Evolutionary conservation across 768 basidiomycete genomes (phyloP), one percentile per base, ranked within the genome.

Genomic region (Boletus bicolor): DNA sequence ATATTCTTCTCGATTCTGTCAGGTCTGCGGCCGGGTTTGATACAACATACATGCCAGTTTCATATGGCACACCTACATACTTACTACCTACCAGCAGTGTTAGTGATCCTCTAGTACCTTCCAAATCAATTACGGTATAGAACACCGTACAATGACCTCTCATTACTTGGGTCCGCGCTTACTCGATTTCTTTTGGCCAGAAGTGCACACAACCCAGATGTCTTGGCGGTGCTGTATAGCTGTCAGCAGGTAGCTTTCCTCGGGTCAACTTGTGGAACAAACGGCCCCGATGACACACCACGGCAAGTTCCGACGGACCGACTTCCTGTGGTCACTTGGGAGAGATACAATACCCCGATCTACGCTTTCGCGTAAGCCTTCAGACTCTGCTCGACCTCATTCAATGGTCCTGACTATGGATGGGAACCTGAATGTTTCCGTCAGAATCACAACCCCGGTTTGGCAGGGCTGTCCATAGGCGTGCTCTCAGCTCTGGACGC

Each of bases 1-100:
- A 87, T 64, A 75, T 78, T 21, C 72, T 89, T 45, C 72, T 88
- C 10, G 76, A 86, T 69, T 74, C 85, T 7, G 84, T 87, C 46
- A 51, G 32, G 28, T 30, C 21, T n/a, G 43, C 52, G 32, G n/a
- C 24, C 10, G 41, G 32, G 11, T 43, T 53, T 32, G 32, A 37
- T 37, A 37, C 32, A 15, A 12, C 26, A 26, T 17, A 37, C 14
- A 37, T 7, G 15, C 37, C 37, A 17, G 17, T 15, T 37, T 17
- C 37, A 7, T 17, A 37, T 17, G 15, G 37, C 15, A 37, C 17
- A 37, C 37, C 15, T 7, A 9, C 32, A 32, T 32, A 32, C 32
- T 10, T 32, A 32, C 32, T 30, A 30, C 28, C 32, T 32, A 32
- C 32, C 32, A 32, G 32, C 32, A 32, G 32, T 32, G 10, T 11